phyloP scores from a whole-genome alignment of 805 yeast genomes.

The Tetrapisispora arboricola region DNA sequence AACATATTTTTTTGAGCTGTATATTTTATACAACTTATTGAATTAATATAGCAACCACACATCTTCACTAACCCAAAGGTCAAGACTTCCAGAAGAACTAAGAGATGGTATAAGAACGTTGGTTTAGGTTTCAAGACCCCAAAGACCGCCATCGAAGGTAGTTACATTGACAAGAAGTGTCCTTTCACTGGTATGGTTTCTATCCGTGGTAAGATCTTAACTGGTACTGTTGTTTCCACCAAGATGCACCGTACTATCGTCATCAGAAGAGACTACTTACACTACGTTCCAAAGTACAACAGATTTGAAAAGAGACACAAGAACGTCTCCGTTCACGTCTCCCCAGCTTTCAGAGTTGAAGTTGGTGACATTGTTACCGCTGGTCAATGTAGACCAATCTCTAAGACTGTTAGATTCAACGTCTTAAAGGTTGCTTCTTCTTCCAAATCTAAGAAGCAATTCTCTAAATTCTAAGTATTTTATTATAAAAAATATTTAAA shows the following conservation, averaged over 20 bases:
- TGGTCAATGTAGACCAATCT: conserved; percentile 99
- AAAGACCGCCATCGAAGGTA: conserved; percentile 94
- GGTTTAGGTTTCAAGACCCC: conserved; percentile 99
- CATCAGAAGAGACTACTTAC: conserved; percentile 99
- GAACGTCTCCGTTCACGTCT: conserved; percentile 99
- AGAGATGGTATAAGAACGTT: conserved; percentile 99
- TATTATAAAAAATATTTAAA: neutral
- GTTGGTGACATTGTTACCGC: conserved; percentile 99
- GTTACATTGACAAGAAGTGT: conserved; percentile 99
- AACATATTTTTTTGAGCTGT: conserved; percentile 24
- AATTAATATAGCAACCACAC: conserved; percentile 81
- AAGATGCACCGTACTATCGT: conserved; percentile 99
- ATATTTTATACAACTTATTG: neutral
- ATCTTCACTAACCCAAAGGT: conserved; percentile 99
- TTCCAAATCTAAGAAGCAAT: conserved; percentile 82
- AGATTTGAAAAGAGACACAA: conserved; percentile 99
- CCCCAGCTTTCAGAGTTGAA: conserved; percentile 99
- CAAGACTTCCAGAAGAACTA: conserved; percentile 95
- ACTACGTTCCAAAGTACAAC: conserved; percentile 99
- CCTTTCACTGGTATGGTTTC: conserved; percentile 96
- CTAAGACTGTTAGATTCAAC: conserved; percentile 99
- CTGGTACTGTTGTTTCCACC: conserved; percentile 99
- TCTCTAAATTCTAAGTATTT: conserved; percentile 78
- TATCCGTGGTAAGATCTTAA: conserved; percentile 98
- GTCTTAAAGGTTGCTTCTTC: conserved; percentile 91